These are phyloP conservation scores for Clavispora asparagi DNA, from an alignment of 805 yeast species.

Conservation along the genomic window DNA sequence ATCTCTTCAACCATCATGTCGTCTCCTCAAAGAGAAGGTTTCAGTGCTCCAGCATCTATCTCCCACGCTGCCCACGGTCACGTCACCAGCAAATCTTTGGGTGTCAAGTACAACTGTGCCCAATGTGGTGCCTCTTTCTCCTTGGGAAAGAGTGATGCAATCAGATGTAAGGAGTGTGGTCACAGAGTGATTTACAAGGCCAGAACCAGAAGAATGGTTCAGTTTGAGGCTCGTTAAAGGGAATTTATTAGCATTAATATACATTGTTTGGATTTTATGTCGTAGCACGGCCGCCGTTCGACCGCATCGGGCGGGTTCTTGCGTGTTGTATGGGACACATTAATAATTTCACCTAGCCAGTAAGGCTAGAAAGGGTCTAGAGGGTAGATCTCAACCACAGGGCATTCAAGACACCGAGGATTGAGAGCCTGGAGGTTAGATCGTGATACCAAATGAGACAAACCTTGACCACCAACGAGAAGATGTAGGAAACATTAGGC, in stretches of 20 bases:
- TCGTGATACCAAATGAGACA: too few relatives aligned
- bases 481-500: too few relatives aligned
- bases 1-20: conserved; percentile 25
- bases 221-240: conserved; percentile 38
- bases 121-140: conserved; percentile 90
- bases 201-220: conserved; percentile 92
- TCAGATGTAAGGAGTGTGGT: conserved; percentile 97
- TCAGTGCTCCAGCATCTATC: conserved; percentile 72
- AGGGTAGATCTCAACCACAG: too few relatives aligned
- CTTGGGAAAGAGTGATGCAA: conserved; percentile 89
- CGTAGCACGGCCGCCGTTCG: neutral
- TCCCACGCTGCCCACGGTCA: conserved; percentile 81
- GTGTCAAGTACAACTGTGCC: conserved; percentile 92
- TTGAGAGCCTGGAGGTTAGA: too few relatives aligned
- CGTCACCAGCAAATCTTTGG: conserved; percentile 56
- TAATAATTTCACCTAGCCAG: too few relatives aligned
- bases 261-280: neutral
- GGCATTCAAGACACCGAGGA: too few relatives aligned
- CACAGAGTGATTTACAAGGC: conserved; percentile 97
- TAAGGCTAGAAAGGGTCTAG: too few relatives aligned
- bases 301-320: too few relatives aligned
- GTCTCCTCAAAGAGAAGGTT: conserved; percentile 74
- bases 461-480: too few relatives aligned
- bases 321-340: too few relatives aligned
- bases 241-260: neutral